A percentile compares a stretch with the other conserved stretches of the same genome.
Conservation (phyloP, 345 rosid genomes). For the Geranium brycei region DNA sequence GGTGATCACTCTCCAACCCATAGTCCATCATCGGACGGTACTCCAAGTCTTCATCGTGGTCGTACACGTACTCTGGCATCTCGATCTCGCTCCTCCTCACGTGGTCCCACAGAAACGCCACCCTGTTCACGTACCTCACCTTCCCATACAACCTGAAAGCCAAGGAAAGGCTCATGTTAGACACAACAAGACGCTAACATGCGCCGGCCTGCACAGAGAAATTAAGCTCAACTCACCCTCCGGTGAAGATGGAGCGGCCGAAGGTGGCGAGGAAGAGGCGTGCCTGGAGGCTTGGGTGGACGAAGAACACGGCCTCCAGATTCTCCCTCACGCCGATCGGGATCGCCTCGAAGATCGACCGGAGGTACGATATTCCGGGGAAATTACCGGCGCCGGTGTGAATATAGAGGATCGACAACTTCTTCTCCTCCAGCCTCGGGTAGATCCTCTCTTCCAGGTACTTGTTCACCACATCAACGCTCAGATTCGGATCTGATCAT, state of each 20-base stretch:
- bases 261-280: slow-evolving; percentile 41
- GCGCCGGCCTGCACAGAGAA: too few species aligned
- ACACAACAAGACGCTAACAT: too few species aligned
- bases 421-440: slow-evolving; percentile 21
- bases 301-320: slow-evolving; percentile 9
- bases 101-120: slow-evolving; percentile 19
- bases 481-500: slow-evolving; percentile 29
- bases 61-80: slow-evolving; percentile 48
- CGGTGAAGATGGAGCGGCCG: slow-evolving; percentile 42
- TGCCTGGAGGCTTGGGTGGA: too few species aligned
- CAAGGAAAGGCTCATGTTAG: too few species aligned
- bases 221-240: slow-evolving; percentile 25
- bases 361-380: slow-evolving; percentile 29
- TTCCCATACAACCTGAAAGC: slow-evolving; percentile 27
- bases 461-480: slow-evolving; percentile 27
- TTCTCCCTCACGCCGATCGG: slow-evolving; percentile 25
- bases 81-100: slow-evolving; percentile 49
- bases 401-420: slow-evolving; percentile 13
- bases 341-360: slow-evolving; percentile 34
- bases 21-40: slow-evolving; percentile 25
- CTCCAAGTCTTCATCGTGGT: slow-evolving; percentile 36
- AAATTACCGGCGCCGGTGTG: too few species aligned
- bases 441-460: slow-evolving; percentile 36
- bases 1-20: slow-evolving; percentile 9
- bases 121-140: too few species aligned